Percentiles rank a stretch among this genome's conserved stretches.
phyloP scores from a whole-genome alignment of 2,329 filamentous ascomycete genomes.

The Aspergillus sp. region DNA sequence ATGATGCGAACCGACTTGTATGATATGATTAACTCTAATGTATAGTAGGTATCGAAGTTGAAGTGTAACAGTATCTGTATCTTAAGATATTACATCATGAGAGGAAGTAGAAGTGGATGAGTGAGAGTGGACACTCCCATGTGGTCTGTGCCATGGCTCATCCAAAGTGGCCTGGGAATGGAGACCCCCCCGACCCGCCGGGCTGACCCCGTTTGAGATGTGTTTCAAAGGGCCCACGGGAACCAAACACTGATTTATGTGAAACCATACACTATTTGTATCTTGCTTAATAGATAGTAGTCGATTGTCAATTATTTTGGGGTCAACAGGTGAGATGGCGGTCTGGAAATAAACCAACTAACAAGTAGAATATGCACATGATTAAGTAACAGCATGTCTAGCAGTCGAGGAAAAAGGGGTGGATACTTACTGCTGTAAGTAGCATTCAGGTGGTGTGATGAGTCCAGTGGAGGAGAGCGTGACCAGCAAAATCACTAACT shows the following conservation, averaged over 20 bases:
- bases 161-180: not conserved
- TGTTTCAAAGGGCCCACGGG: not conserved
- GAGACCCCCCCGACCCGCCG: not conserved
- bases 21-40: not conserved
- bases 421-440: too few relatives aligned
- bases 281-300: not conserved
- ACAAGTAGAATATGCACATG: too few relatives aligned
- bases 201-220: not conserved
- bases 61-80: too few relatives aligned
- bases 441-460: too few relatives aligned
- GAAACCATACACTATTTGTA: not conserved
- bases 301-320: not conserved
- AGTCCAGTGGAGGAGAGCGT: too few relatives aligned
- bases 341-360: too few relatives aligned
- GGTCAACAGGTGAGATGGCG: too few relatives aligned
- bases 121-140: not conserved
- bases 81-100: too few relatives aligned
- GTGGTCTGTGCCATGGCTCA: not conserved
- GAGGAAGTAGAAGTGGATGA: not conserved
- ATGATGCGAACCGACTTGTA: not conserved
- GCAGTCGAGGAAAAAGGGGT: too few relatives aligned
- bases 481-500: too few relatives aligned
- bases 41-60: not conserved
- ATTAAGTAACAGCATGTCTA: too few relatives aligned
- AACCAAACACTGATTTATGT: not conserved